Evolutionary conservation across 2,329 filamentous ascomycete genomes (phyloP).

Genomic region (Trichoderma brevicompactum): DNA sequence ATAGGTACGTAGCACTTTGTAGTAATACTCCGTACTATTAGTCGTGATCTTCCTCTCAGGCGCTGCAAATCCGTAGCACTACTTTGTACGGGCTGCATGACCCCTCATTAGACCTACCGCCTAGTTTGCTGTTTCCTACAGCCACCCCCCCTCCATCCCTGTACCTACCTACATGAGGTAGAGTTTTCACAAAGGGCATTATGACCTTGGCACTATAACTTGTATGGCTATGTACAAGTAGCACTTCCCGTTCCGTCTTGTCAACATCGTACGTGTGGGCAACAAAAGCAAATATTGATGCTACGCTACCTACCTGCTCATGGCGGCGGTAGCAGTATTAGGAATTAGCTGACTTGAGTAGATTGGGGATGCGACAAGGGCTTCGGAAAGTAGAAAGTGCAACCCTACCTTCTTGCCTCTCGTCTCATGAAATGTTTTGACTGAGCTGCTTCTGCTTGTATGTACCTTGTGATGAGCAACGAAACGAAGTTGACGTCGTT

Average conservation of each 20-base stretch:
- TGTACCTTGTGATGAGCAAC: no score
- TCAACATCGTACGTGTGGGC: background rate
- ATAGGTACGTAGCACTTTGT: no score
- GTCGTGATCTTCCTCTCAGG: background rate
- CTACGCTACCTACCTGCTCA: background rate
- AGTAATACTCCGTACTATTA: background rate
- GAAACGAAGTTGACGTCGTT: slow-evolving; percentile 1
- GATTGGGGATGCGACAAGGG: slow-evolving; percentile 16
- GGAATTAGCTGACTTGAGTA: background rate
- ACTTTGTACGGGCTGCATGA: slow-evolving; percentile 7
- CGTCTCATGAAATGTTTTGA: background rate
- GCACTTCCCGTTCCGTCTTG: background rate
- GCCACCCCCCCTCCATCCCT: slow-evolving; percentile 14
- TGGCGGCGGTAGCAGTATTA: background rate
- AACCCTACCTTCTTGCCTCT: background rate
- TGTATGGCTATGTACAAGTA: background rate
- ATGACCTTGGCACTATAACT: background rate
- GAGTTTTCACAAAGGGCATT: background rate
- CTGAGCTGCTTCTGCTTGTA: background rate
- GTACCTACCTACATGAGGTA: background rate
- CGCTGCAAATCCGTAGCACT: slow-evolving; percentile 12
- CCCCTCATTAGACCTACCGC: slow-evolving; percentile 1
- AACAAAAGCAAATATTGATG: slow-evolving; percentile 1
- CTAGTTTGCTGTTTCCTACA: background rate
- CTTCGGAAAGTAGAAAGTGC: slow-evolving; percentile 8